Percentiles rank a stretch among this genome's conserved stretches.
Conservation (phyloP, 305 asterid genomes). For the Caryopteris hybrid region DNA sequence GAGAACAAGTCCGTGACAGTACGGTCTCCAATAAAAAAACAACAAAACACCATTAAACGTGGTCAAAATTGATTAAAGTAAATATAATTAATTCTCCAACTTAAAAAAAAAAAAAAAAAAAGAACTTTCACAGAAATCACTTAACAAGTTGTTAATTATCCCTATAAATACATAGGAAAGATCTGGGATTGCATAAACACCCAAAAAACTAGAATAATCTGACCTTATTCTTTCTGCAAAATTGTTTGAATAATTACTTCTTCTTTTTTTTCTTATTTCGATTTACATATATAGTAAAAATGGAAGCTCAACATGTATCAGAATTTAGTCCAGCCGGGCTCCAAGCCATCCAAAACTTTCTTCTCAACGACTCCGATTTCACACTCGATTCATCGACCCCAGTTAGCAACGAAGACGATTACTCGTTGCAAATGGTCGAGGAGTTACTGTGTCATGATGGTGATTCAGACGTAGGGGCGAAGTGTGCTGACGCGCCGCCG, state of each 20-base stretch:
- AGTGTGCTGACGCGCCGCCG: background rate
- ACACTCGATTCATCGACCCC: background rate
- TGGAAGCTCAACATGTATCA: constrained; percentile 10
- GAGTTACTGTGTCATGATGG: background rate
- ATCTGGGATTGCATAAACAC: background rate
- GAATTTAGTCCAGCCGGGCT: constrained; percentile 11
- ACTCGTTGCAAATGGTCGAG: constrained; percentile 12
- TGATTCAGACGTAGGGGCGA: background rate
- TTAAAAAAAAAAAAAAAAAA: background rate
- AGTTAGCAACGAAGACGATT: background rate
- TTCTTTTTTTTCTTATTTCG: too few species aligned
- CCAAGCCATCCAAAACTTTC: constrained; percentile 17
- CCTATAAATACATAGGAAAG: background rate
- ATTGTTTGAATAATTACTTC: background rate
- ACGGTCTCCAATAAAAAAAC: too few species aligned
- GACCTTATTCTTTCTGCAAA: too few species aligned
- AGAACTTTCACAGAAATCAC: background rate
- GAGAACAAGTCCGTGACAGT: too few species aligned
- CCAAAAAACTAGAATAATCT: too few species aligned
- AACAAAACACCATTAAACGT: background rate
- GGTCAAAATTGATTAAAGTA: background rate
- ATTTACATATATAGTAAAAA: too few species aligned
- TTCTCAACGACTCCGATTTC: constrained; percentile 19
- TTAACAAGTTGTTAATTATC: background rate
- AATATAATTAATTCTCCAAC: background rate